A percentile compares a stretch with the other conserved stretches of the same genome.
These are phyloP conservation scores for Cyanodermella asteris DNA, from an alignment of 2,329 filamentous ascomycete species.

Conservation along the genomic window DNA sequence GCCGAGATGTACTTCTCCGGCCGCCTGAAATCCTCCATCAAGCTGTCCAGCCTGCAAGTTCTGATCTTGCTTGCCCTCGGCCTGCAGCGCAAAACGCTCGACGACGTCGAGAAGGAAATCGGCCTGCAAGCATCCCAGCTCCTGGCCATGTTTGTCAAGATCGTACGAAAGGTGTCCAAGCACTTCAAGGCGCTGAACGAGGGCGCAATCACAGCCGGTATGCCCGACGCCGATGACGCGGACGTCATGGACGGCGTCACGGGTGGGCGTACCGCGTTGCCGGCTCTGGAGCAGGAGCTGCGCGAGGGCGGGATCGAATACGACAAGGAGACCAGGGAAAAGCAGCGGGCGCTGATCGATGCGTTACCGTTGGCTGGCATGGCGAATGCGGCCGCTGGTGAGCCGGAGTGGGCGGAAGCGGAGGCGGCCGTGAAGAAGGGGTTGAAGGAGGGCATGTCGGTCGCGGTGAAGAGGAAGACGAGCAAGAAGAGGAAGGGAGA, in stretches of 20 bases:
- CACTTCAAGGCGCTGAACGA: conserved; percentile 59
- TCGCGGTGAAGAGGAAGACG: conserved; percentile 1
- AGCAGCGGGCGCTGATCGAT: conserved; percentile 76
- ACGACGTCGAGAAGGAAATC: conserved; percentile 59
- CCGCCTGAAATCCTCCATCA: conserved; percentile 43
- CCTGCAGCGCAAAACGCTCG: conserved; percentile 72
- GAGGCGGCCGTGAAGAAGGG: conserved; percentile 3
- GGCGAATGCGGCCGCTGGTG: conserved; percentile 37
- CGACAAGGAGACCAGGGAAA: conserved; percentile 46
- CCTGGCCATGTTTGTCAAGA: conserved; percentile 93
- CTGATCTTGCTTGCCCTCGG: conserved; percentile 78
- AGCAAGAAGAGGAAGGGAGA: conserved; percentile 5
- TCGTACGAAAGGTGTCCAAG: conserved; percentile 64
- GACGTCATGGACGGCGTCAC: conserved; percentile 40
- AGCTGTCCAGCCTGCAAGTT: conserved; percentile 62
- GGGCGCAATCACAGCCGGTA: conserved; percentile 44
- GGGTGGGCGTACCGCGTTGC: conserved; percentile 44
- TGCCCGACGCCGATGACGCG: conserved; percentile 36
- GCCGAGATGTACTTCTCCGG: conserved; percentile 71
- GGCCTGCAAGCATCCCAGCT: conserved; percentile 54
- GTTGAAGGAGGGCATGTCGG: conserved; percentile 1
- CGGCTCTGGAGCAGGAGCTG: conserved; percentile 58
- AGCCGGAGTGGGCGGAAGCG: conserved; percentile 43
- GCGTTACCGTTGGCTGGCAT: conserved; percentile 74
- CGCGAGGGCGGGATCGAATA: conserved; percentile 64